Base-by-base conservation (phyloP, 164 flowering plant species). In the Berberis vulgaris region DNA sequence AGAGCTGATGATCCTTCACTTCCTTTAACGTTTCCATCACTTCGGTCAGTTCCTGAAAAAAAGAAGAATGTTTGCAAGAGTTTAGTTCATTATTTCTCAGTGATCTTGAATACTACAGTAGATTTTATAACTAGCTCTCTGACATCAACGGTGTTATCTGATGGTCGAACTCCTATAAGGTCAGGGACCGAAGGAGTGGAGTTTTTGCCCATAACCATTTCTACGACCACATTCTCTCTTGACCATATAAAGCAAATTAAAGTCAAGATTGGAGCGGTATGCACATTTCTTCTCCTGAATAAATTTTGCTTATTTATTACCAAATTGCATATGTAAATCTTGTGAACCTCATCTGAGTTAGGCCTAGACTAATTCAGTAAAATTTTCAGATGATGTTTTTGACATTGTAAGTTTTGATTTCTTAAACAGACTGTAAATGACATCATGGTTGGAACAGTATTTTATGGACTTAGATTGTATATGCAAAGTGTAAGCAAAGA, bases 391-490 rank as follows among this genome's bases (percentile, higher is more conserved):
- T n/a, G n/a, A n/a, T n/a, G n/a, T n/a, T n/a, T n/a, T n/a, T n/a
- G n/a, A n/a, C n/a, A n/a, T n/a, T n/a, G n/a, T n/a, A 3, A 50
- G n/a, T 3, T 49, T 7, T 50, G 10, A 26, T 26, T 26, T 46
- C 3, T 10, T 2, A 10, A 1, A 41, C 77, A 86, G 89, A 82
- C 89, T 0, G 55, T 85, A 41, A 87, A 87, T 46, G 89, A 85
- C 45, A 84, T 83, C 1, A 66, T 85, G 8, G 60, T 73, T 1
- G 94, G 89, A 26, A 65, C 76, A 44, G 65, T 85, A 7, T 78
- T 81, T 66, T 71, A 71, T 6, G 87, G 89, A 39, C 73, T 73
- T 40, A 73, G 85, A 40, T 53, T 85, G 10, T 87, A 81, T 76
- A 83, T 85, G 84, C 68, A 85, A 71, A 49, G 2, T 13, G 38